phyloP scores from a whole-genome alignment of 371 early-diverging fungal genomes.

The Actinomortierella ambigua region DNA sequence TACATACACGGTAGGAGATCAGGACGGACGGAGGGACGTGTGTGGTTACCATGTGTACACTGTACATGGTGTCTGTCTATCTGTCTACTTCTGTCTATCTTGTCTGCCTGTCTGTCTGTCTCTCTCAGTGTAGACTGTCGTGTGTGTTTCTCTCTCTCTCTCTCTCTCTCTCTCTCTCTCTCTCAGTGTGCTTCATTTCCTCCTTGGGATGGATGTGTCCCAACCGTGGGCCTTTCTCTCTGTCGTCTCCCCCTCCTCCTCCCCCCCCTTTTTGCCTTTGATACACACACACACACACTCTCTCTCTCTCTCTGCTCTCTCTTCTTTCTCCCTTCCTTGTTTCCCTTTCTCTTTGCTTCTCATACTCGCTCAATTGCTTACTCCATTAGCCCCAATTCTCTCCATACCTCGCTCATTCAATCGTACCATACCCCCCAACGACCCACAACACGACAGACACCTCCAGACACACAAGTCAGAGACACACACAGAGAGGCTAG shows the following conservation, averaged over 20 bases:
- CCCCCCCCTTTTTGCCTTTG: not conserved
- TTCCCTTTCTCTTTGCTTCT: too few species aligned
- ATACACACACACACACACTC: not conserved
- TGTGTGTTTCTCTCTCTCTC: slow-evolving; percentile 1
- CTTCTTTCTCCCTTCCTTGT: not conserved
- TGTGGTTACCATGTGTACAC: too few species aligned
- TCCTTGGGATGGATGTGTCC: not conserved
- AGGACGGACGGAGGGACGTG: too few species aligned
- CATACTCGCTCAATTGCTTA: too few species aligned
- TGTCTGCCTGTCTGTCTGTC: not conserved
- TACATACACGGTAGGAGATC: too few species aligned
- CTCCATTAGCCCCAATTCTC: too few species aligned
- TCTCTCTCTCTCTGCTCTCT: slow-evolving; percentile 1
- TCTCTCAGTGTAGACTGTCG: not conserved
- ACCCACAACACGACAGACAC: too few species aligned
- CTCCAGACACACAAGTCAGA: too few species aligned
- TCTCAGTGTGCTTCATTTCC: not conserved
- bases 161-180: slow-evolving; percentile 2
- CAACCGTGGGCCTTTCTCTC: not conserved
- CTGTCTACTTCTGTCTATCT: not conserved
- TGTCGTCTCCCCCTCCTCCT: not conserved
- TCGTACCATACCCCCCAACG: too few species aligned
- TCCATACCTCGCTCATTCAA: too few species aligned
- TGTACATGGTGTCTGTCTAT: too few species aligned
- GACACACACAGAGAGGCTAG: too few species aligned